Percentiles rank a stretch among this genome's conserved stretches.
Conservation (phyloP, 768 basidiomycete genomes). For the Royoungia palumana region DNA sequence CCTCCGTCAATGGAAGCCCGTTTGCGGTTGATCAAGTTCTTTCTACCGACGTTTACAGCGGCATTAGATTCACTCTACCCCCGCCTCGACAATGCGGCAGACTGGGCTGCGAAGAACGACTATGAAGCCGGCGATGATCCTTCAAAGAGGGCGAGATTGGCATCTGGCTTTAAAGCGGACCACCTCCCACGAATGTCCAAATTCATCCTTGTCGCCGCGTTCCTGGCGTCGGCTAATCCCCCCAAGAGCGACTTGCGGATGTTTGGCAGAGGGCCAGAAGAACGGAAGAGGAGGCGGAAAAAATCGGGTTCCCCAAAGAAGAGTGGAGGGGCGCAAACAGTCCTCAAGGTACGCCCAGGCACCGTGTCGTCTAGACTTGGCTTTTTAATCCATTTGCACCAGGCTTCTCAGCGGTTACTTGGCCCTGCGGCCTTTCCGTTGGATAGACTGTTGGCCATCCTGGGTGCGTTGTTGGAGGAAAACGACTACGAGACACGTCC, state of each 20-base stretch:
- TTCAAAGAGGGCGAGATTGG: constrained; percentile 5
- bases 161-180: constrained; percentile 21
- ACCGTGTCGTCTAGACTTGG: not conserved
- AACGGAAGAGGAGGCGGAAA: constrained; percentile 54
- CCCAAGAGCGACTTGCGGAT: constrained; percentile 74
- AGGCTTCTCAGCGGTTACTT: constrained; percentile 75
- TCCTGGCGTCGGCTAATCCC: constrained; percentile 83
- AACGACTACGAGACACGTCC: constrained; percentile 50
- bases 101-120: constrained; percentile 56
- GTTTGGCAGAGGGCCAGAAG: constrained; percentile 73
- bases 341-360: constrained; percentile 41
- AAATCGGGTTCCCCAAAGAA: constrained; percentile 38
- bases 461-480: constrained; percentile 75
- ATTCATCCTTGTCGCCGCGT: constrained; percentile 73
- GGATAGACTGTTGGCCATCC: constrained; percentile 76
- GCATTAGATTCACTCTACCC: constrained; percentile 71
- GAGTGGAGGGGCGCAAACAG: constrained; percentile 35
- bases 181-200: constrained; percentile 65
- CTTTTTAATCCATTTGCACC: not conserved
- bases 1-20: constrained; percentile 55
- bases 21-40: constrained; percentile 61
- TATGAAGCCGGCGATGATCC: constrained; percentile 24
- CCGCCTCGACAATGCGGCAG: constrained; percentile 57
- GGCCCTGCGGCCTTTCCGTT: constrained; percentile 78
- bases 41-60: constrained; percentile 56